A percentile compares a stretch with the other conserved stretches of the same genome.
Conservation (phyloP, 164 flowering plant species). For the Protea cynaroides region DNA sequence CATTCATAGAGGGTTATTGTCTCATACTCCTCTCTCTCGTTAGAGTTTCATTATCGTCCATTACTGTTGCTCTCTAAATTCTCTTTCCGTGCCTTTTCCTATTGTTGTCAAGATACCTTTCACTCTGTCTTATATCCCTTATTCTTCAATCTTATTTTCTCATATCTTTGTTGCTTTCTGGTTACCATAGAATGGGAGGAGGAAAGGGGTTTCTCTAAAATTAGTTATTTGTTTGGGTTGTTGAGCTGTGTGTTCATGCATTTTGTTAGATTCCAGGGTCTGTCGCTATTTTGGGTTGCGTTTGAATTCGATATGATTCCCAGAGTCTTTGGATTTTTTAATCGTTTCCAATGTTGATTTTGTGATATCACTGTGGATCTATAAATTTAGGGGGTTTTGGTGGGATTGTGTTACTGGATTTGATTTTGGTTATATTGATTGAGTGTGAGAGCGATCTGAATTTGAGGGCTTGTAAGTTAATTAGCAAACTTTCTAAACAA, state of each 20-base stretch:
- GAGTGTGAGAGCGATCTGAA: neutral
- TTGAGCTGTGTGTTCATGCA: neutral
- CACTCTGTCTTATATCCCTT: no score
- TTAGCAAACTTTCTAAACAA: no score
- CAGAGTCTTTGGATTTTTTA: neutral
- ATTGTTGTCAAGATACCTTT: no score
- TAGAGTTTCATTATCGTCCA: no score
- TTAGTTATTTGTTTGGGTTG: neutral
- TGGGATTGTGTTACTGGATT: neutral
- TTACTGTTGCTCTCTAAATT: neutral
- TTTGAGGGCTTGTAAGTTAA: neutral
- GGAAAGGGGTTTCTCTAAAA: neutral
- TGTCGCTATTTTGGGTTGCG: neutral
- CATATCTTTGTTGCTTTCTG: neutral
- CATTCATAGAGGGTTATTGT: no score
- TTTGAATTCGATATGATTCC: neutral
- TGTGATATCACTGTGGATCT: neutral
- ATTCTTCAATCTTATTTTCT: neutral
- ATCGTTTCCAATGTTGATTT: neutral
- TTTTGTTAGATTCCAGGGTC: neutral
- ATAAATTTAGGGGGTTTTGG: conserved; percentile 6
- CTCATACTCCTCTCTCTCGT: no score
- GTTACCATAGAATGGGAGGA: no score
- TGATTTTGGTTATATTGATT: neutral
- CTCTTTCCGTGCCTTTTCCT: neutral